Percentiles rank a stretch among this genome's conserved stretches.
phyloP scores from a whole-genome alignment of 805 yeast species.

The Ogataea polymorpha region DNA sequence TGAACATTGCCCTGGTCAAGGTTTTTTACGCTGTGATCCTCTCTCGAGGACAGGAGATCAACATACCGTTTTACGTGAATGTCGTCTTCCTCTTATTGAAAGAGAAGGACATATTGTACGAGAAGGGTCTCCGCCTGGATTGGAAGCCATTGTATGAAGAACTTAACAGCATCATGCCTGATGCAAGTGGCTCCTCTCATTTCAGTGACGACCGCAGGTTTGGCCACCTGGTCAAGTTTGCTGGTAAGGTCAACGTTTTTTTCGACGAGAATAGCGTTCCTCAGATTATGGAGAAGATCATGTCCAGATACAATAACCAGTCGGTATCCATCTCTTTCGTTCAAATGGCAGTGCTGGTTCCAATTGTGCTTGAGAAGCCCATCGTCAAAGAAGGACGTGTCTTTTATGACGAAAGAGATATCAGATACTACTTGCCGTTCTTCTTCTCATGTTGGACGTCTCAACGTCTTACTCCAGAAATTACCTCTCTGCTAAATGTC shows the following conservation, averaged over 20 bases:
- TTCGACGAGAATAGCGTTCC: constrained; percentile 49
- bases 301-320: constrained; percentile 50
- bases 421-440: constrained; percentile 55
- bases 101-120: constrained; percentile 40
- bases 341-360: constrained; percentile 52
- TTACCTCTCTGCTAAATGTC: constrained; percentile 56
- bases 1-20: constrained; percentile 58
- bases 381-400: constrained; percentile 15
- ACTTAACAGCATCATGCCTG: constrained; percentile 37
- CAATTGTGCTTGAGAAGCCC: constrained; percentile 38
- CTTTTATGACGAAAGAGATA: constrained; percentile 26
- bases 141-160: constrained; percentile 47
- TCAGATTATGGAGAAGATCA: constrained; percentile 46
- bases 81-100: constrained; percentile 58
- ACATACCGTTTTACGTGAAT: constrained; percentile 56
- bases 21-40: constrained; percentile 72
- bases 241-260: constrained; percentile 52
- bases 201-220: constrained; percentile 48
- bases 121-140: constrained; percentile 43
- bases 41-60: constrained; percentile 66
- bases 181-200: constrained; percentile 48
- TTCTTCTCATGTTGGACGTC: constrained; percentile 72
- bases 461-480: constrained; percentile 50
- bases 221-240: constrained; percentile 47
- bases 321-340: constrained; percentile 52